Evolutionary conservation across 176 grass and related monocot species (phyloP).

Genomic region (Aechmea fasciata): DNA sequence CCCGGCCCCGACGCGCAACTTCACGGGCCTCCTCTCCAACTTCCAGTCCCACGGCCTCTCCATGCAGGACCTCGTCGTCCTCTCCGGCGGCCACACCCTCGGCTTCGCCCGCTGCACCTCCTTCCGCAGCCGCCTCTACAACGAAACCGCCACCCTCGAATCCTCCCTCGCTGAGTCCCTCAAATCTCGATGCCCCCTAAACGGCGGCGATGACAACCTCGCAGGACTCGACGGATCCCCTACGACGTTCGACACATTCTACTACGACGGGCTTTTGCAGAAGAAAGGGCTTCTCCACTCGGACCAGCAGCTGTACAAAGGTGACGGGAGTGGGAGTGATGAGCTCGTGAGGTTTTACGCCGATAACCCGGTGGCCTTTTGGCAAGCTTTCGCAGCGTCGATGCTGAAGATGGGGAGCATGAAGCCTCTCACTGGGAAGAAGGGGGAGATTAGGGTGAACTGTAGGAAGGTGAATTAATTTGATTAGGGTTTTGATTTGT

Average conservation of each 20-base stretch:
- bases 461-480: not conserved
- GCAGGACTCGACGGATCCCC: conserved; percentile 17
- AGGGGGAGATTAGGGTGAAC: not conserved
- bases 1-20: conserved; percentile 21
- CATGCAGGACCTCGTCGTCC: conserved; percentile 22
- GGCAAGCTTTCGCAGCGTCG: conserved; percentile 21
- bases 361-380: conserved; percentile 20
- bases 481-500: conserved; percentile 1
- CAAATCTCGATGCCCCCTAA: conserved; percentile 20
- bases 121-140: conserved; percentile 26
- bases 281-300: conserved; percentile 38
- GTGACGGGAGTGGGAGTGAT: conserved; percentile 22
- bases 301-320: conserved; percentile 34
- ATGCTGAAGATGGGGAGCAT: conserved; percentile 40
- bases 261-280: conserved; percentile 28
- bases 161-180: conserved; percentile 15
- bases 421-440: not conserved
- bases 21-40: conserved; percentile 23
- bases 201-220: conserved; percentile 28
- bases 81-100: conserved; percentile 35
- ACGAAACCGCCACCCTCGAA: conserved; percentile 27
- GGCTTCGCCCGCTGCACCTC: conserved; percentile 31
- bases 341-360: conserved; percentile 26
- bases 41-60: conserved; percentile 30
- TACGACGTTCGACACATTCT: conserved; percentile 19